A percentile compares a stretch with the other conserved stretches of the same genome.
Evolutionary conservation across 2,329 filamentous ascomycete genomes (phyloP).

Genomic region (Trichoderma sp.): DNA sequence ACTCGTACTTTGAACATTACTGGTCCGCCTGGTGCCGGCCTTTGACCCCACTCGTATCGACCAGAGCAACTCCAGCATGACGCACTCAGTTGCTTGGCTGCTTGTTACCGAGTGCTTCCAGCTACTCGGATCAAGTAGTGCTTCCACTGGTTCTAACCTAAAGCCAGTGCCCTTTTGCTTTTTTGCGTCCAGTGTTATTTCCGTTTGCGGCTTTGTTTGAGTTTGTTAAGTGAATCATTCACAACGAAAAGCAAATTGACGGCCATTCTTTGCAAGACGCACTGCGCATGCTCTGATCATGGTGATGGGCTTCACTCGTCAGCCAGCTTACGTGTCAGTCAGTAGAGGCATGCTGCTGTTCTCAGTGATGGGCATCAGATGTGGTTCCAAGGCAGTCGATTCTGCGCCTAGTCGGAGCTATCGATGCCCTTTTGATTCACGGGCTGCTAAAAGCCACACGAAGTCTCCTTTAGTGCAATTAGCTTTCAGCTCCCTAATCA

Average conservation of each 20-base stretch:
- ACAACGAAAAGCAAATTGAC: background rate
- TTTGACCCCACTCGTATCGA: background rate
- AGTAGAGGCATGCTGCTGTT: background rate
- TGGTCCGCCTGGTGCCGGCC: background rate
- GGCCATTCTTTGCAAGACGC: background rate
- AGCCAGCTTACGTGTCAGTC: background rate
- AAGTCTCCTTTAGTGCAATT: background rate
- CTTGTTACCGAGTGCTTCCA: background rate
- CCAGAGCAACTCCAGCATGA: background rate
- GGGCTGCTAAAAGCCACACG: background rate
- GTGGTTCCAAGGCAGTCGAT: background rate
- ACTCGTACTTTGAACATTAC: background rate
- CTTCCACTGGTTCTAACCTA: background rate
- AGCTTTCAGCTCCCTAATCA: background rate
- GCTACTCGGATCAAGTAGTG: background rate
- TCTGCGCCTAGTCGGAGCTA: background rate
- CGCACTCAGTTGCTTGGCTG: background rate
- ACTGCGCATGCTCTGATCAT: background rate
- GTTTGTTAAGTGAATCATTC: background rate
- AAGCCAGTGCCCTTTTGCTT: background rate
- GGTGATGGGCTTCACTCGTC: background rate
- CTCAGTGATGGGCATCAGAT: background rate
- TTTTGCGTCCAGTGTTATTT: background rate
- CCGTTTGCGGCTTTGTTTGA: background rate
- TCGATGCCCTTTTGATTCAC: background rate